These are phyloP conservation scores for Eucalyptus camaldulensis DNA, from an alignment of 345 rosid genomes.

Conservation along the genomic window DNA sequence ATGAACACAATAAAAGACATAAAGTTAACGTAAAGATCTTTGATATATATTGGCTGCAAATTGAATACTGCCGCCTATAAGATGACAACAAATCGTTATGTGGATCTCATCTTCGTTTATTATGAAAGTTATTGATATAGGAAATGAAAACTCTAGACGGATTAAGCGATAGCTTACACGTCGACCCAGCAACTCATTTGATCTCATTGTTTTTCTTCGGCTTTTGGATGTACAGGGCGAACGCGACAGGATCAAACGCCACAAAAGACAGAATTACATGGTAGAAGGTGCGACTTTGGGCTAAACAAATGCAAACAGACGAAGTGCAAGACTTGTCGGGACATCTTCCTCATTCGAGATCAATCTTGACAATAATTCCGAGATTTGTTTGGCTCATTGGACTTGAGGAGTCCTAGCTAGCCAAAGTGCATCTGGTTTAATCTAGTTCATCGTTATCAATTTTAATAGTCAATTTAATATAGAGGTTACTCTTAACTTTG, in stretches of 20 bases:
- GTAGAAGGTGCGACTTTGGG: neutral
- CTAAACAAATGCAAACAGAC: neutral
- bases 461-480: no score
- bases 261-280: neutral
- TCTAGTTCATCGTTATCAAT: no score
- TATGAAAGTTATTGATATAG: neutral
- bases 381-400: no score
- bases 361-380: neutral
- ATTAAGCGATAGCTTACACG: neutral
- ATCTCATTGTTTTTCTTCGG: neutral
- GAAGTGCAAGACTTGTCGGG: neutral
- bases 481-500: no score
- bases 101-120: neutral
- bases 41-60: neutral
- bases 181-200: neutral
- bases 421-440: no score
- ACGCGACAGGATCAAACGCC: neutral
- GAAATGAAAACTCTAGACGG: neutral
- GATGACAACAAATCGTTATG: neutral
- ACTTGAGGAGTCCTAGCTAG: no score
- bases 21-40: neutral
- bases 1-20: no score
- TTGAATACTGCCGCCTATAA: neutral
- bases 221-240: neutral
- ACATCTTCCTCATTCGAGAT: neutral